Conservation (phyloP, 345 rosid species). For the Sapria himalayana region DNA sequence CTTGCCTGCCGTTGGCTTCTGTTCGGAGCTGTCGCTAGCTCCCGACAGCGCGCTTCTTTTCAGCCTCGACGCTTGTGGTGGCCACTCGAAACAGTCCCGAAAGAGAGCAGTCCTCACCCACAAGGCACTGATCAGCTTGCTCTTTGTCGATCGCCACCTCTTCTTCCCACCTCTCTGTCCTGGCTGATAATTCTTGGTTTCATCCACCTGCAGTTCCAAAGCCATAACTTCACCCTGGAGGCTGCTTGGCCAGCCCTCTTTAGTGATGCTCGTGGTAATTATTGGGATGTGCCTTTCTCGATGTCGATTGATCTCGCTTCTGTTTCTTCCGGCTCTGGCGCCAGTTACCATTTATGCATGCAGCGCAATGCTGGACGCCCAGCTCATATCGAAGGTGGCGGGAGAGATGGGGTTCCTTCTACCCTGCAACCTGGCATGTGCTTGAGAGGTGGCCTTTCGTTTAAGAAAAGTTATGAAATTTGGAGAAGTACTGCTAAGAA, state of each 20-base stretch:
- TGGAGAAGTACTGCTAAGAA: constrained; percentile 59
- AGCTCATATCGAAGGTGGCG: constrained; percentile 18
- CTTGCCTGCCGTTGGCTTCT: constrained; percentile 50
- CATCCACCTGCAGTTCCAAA: constrained; percentile 32
- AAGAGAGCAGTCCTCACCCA: constrained; percentile 54
- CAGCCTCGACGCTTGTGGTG: constrained; percentile 34
- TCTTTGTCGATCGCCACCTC: neutral
- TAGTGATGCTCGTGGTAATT: constrained; percentile 36
- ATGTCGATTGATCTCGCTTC: constrained; percentile 56
- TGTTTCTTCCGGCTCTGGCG: constrained; percentile 38
- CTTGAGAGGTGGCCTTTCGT: constrained; percentile 40
- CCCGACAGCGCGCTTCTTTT: constrained; percentile 46
- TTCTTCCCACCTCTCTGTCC: neutral
- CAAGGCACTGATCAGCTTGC: constrained; percentile 27
- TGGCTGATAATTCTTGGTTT: neutral
- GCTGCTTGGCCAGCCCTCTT: constrained; percentile 63
- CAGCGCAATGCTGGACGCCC: constrained; percentile 40
- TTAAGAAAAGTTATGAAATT: constrained; percentile 37
- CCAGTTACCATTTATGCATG: constrained; percentile 43
- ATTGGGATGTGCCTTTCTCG: constrained; percentile 77
- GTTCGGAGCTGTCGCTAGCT: constrained; percentile 47
- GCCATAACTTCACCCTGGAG: constrained; percentile 45
- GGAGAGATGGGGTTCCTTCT: constrained; percentile 20
- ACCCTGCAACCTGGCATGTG: constrained; percentile 49
- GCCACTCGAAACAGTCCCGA: constrained; percentile 19